Evolutionary conservation across 1,284 basidiomycete genomes (phyloP).

Genomic region (Naganishia sp.): DNA sequence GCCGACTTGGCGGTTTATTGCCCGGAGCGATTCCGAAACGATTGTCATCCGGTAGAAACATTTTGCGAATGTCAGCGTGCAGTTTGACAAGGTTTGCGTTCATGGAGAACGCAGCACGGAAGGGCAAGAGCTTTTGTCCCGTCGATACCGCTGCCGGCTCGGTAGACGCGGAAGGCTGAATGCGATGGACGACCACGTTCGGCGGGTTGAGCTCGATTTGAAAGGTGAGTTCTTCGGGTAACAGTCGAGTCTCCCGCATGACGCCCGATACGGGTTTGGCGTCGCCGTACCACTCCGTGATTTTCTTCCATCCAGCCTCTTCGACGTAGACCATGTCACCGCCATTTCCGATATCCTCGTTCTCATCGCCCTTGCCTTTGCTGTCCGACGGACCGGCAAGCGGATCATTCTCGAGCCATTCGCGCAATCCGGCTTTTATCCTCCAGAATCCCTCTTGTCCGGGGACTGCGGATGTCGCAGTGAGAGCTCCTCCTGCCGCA

Average conservation of each 20-base stretch:
- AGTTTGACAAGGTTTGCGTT: conserved; percentile 22
- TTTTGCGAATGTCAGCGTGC: conserved; percentile 39
- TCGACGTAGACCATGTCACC: conserved; percentile 79
- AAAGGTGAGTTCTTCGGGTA: conserved; percentile 38
- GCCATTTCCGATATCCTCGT: conserved; percentile 59
- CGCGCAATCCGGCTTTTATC: conserved; percentile 23
- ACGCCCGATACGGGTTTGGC: conserved; percentile 55
- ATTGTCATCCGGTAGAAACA: conserved; percentile 22
- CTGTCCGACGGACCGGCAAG: background rate
- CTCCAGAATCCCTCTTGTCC: conserved; percentile 27
- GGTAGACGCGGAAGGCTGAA: conserved; percentile 40
- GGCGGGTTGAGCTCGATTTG: conserved; percentile 79
- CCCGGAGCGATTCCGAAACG: conserved; percentile 14
- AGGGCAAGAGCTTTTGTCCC: conserved; percentile 1
- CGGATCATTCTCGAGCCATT: conserved; percentile 24
- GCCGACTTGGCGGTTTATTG: conserved; percentile 17
- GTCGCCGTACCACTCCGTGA: conserved; percentile 73
- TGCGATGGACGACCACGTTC: conserved; percentile 62
- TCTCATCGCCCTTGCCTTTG: conserved; percentile 57
- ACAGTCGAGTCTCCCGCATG: conserved; percentile 17
- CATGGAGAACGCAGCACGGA: conserved; percentile 16
- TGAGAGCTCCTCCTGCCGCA: background rate
- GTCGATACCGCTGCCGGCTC: conserved; percentile 3
- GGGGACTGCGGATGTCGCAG: conserved; percentile 30
- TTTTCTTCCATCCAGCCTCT: conserved; percentile 67